Evolutionary conservation across 2,329 filamentous ascomycete species (phyloP), one percentile per base, ranked within the genome.

Genomic region (Akanthomyces dipterigenus): DNA sequence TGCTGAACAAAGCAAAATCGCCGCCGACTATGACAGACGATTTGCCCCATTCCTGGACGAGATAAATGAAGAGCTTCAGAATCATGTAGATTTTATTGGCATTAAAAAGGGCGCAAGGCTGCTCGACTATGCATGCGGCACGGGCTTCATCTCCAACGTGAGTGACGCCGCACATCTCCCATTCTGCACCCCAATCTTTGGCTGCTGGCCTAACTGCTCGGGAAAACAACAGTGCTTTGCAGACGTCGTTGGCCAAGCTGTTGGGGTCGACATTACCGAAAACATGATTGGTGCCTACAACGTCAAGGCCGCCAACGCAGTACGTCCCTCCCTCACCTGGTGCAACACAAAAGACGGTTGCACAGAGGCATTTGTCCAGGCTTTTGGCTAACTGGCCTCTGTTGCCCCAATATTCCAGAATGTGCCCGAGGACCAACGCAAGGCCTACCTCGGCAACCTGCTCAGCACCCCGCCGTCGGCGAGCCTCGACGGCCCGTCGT

Each of bases 71-170:
- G 78, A 83, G 65, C 77, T 89, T 16, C 77, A 78, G 63, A 72
- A 72, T 4, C 78, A 80, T 36, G 76, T 82, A 6, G 77, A 80
- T 57, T 89, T 88, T 76, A 82, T 90, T 62, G 86, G 84, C 46
- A 80, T 84, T 36, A 66, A 66, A 46, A 57, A 75, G 67, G 68
- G 69, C 67, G 61, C 77, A 85, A 80, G 81, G 50, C 73, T 91
- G 22, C 77, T 92, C 2, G 89, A 93, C 70, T 93, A 92, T 72
- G 89, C 89, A 18, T 92, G 89, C 69, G 89, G 89, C 9, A 87
- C 87, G 6, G 88, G 88, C 2, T 73, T 84, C 60, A 77, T 90
- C 64, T 88, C 87, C 14, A 79, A 82, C 71, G 87, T 88, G 70
- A 66, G 79, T 55, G 3, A 20, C 4, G 4, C 38, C 31, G 5